Conservation (phyloP, 495 filamentous ascomycete species). For the Durotheca rogersii region DNA sequence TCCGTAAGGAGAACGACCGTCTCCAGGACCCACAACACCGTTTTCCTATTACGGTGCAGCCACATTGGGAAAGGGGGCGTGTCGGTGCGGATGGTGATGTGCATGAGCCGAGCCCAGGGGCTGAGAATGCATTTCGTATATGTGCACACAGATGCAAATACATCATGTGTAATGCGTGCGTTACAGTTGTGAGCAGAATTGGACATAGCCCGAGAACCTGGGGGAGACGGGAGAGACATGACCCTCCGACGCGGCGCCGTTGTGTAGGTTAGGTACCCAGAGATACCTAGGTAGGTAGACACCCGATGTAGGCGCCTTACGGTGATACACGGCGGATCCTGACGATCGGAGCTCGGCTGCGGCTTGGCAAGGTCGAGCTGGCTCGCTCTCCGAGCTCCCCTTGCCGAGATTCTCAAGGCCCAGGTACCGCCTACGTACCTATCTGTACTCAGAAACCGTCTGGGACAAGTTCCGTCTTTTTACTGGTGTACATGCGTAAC, state of each 20-base stretch:
- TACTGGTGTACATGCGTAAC: too few species aligned
- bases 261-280: not conserved
- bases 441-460: too few species aligned
- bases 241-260: too few species aligned
- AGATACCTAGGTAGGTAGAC: not conserved
- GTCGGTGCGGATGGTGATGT: conserved; percentile 25
- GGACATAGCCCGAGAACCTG: conserved; percentile 15
- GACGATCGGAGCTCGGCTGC: conserved; percentile 22
- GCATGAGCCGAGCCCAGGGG: conserved; percentile 11
- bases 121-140: not conserved
- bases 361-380: conserved; percentile 8
- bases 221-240: too few species aligned
- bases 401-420: conserved; percentile 15
- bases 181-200: conserved; percentile 12
- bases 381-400: conserved; percentile 23
- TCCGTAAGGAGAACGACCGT: conserved; percentile 22
- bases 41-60: conserved; percentile 13
- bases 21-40: conserved; percentile 13
- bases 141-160: not conserved
- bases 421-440: too few species aligned
- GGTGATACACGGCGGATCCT: too few species aligned
- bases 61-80: conserved; percentile 16
- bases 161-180: not conserved
- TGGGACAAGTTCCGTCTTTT: conserved; percentile 5
- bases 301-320: not conserved